These are phyloP conservation scores for Sclerotiophoma versabilis DNA, from an alignment of 2,329 filamentous ascomycete genomes.

Conservation along the genomic window DNA sequence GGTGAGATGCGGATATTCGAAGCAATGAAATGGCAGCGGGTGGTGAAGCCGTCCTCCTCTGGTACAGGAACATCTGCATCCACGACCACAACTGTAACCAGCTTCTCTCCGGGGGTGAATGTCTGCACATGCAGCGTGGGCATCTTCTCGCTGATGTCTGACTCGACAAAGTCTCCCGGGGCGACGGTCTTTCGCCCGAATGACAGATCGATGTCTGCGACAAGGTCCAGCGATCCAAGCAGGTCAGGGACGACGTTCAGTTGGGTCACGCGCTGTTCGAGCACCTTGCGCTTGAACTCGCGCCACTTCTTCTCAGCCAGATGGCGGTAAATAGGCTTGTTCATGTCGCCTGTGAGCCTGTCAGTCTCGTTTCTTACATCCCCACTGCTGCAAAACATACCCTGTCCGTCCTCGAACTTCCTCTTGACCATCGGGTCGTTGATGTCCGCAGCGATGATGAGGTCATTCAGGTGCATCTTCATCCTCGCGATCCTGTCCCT, in stretches of 20 bases:
- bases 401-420: conserved; percentile 87
- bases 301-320: conserved; percentile 90
- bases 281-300: conserved; percentile 77
- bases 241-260: conserved; percentile 90
- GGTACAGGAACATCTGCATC: conserved; percentile 89
- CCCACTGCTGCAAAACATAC: conserved; percentile 60
- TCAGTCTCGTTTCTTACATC: conserved; percentile 5
- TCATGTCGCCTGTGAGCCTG: conserved; percentile 79
- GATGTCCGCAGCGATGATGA: conserved; percentile 91
- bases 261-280: conserved; percentile 84
- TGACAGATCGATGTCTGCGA: conserved; percentile 79
- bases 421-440: conserved; percentile 95
- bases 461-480: conserved; percentile 72
- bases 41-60: conserved; percentile 76
- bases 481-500: conserved; percentile 73
- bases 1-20: conserved; percentile 73
- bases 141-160: conserved; percentile 72
- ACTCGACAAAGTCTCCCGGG: conserved; percentile 81
- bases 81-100: conserved; percentile 84
- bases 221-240: conserved; percentile 78
- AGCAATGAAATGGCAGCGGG: conserved; percentile 87
- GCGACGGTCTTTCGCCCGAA: conserved; percentile 75
- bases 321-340: conserved; percentile 92
- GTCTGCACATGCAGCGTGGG: conserved; percentile 83
- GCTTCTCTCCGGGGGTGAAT: conserved; percentile 80